A percentile compares a stretch with the other conserved stretches of the same genome.
Conservation (phyloP, 768 basidiomycete genomes). For the Leccinum olivaceopallidum region DNA sequence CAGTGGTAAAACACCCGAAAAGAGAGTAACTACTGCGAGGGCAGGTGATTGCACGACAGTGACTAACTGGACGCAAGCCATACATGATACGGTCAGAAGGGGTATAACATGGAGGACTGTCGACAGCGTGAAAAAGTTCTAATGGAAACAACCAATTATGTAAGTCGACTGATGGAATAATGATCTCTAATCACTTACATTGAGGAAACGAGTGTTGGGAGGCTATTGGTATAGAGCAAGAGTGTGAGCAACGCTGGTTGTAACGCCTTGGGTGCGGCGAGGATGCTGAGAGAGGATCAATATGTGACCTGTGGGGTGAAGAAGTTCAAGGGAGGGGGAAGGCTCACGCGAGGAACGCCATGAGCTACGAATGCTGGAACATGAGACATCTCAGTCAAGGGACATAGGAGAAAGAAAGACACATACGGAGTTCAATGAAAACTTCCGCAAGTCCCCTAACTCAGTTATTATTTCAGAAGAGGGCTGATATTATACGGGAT, state of each 20-base stretch:
- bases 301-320: not conserved
- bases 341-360: conserved; percentile 21
- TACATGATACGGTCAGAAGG: conserved; percentile 10
- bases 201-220: conserved; percentile 3
- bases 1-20: conserved; percentile 14
- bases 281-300: conserved; percentile 6
- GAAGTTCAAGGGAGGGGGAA: not conserved
- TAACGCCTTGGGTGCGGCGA: conserved; percentile 10
- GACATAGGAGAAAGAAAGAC: not conserved
- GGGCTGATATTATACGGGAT: not conserved
- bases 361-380: conserved; percentile 11
- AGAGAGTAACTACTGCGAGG: conserved; percentile 9
- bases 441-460: conserved; percentile 17
- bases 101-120: conserved; percentile 23
- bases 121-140: conserved; percentile 11
- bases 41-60: conserved; percentile 9
- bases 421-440: conserved; percentile 16
- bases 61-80: conserved; percentile 12
- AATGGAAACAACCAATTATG: not conserved
- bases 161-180: not conserved
- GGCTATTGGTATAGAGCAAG: conserved; percentile 25
- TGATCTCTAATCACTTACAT: conserved; percentile 1
- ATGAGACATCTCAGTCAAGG: not conserved
- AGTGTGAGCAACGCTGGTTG: conserved; percentile 13
- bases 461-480: conserved; percentile 4